Percentiles rank a stretch among this genome's conserved stretches.
Evolutionary conservation across 306 rosid genomes (phyloP).

Genomic region (Prunus davidiana): DNA sequence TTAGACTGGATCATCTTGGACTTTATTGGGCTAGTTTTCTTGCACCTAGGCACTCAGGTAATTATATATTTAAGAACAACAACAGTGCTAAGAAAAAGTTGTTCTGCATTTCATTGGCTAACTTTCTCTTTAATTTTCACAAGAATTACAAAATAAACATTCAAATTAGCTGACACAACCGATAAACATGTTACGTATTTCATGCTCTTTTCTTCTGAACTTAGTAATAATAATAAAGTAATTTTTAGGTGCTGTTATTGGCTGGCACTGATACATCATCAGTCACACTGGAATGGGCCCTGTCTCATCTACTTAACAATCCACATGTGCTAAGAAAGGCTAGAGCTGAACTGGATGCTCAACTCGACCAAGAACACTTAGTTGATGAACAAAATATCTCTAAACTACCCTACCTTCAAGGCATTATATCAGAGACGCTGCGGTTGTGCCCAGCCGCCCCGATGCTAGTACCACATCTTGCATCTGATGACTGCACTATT

Average conservation of each 20-base stretch:
- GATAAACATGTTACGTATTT: too few species aligned
- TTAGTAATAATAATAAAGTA: not conserved
- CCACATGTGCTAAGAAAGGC: constrained; percentile 44
- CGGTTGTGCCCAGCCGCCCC: constrained; percentile 41
- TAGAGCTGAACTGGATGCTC: constrained; percentile 35
- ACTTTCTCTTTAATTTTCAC: too few species aligned
- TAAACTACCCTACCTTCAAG: constrained; percentile 47
- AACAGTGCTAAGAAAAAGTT: too few species aligned
- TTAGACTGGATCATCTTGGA: too few species aligned
- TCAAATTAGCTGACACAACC: too few species aligned
- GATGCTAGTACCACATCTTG: constrained; percentile 39
- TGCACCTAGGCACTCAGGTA: too few species aligned
- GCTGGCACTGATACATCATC: constrained; percentile 63
- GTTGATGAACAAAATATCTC: constrained; percentile 42
- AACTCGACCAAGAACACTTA: constrained; percentile 35
- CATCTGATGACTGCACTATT: constrained; percentile 39
- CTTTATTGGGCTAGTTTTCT: too few species aligned
- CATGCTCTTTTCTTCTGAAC: not conserved
- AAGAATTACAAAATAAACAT: too few species aligned
- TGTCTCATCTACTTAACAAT: constrained; percentile 49
- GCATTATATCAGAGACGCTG: constrained; percentile 43
- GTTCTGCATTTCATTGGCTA: too few species aligned
- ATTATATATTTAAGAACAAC: too few species aligned
- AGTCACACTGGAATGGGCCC: constrained; percentile 53
- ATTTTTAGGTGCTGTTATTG: constrained; percentile 32